Evolutionary conservation across 495 filamentous ascomycete genomes (phyloP), one percentile per base, ranked within the genome.

Genomic region (Chaetomidium leptoderma): DNA sequence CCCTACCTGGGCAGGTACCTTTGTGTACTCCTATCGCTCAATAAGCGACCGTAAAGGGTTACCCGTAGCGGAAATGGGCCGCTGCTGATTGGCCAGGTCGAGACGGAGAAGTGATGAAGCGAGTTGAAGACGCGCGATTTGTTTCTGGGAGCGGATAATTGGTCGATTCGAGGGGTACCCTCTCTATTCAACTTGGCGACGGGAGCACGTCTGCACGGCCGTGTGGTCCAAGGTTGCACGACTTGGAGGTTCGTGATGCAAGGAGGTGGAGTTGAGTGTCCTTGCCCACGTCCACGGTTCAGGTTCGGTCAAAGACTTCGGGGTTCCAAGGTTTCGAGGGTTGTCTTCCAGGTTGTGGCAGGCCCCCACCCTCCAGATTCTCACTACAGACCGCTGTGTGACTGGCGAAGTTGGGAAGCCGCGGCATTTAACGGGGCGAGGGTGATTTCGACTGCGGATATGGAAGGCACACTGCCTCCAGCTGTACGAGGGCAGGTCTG

Each of bases 101-200:
- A 19, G 19, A 11, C 14, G 21, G 40, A 26, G 35, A 44, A 36
- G 45, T 59, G 56, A 64, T 21, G 35, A 44, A 36, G 45, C 61
- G 56, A 64, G 57, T 64, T 45, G 61, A 37, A 23, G 29, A 23
- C 13, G 33, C 4, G 11, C 36, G 61, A 66, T 69, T 69, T 60
- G 61, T 50, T 62, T 66, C 48, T 17, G 29, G 39, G 5, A 4
- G 0, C 4, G 35, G 35, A 35, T 66, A 26, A 63, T 68, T 68
- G 65, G 65, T 55, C 39, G 26, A 21, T 14, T 16, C 11, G 19
- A 23, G n/a, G 37, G 2, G 52, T 24, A 7, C n/a, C 27, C 14
- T 45, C 30, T 17, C n/a, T 29, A 27, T 55, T 33, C 11, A 35
- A n/a, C 43, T 33, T 32, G 36, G 53, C 33, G 36, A 30, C 37